These are phyloP conservation scores for Phaeolepiota aurea DNA, from an alignment of 768 basidiomycete genomes.

Conservation along the genomic window DNA sequence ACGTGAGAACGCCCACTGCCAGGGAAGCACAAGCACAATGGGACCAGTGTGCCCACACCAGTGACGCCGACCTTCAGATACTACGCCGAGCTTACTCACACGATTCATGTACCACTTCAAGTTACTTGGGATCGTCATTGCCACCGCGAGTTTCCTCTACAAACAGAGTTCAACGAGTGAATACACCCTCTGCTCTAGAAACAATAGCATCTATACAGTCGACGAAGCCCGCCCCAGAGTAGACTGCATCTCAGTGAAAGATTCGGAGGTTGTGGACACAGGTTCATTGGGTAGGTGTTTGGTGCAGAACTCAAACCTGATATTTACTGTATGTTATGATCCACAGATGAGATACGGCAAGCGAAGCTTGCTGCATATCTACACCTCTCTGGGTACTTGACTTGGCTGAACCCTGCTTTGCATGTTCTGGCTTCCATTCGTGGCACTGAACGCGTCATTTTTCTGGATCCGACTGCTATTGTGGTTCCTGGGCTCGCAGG, in stretches of 20 bases:
- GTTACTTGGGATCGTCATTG: too few relatives aligned
- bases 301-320: not conserved
- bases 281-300: constrained; percentile 39
- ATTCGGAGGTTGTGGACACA: constrained; percentile 34
- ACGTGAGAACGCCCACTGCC: not conserved
- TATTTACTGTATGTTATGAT: not conserved
- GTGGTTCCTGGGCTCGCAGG: constrained; percentile 72
- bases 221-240: constrained; percentile 41
- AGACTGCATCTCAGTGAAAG: constrained; percentile 53
- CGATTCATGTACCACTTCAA: too few relatives aligned
- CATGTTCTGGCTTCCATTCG: not conserved
- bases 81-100: too few relatives aligned
- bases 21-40: not conserved
- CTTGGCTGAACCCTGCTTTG: not conserved
- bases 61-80: too few relatives aligned
- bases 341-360: constrained; percentile 5
- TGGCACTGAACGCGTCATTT: constrained; percentile 5
- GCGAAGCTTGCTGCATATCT: not conserved
- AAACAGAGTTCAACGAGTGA: too few relatives aligned
- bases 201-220: constrained; percentile 60
- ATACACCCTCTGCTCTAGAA: constrained; percentile 56
- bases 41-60: too few relatives aligned
- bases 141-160: too few relatives aligned
- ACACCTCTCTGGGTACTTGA: not conserved
- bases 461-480: constrained; percentile 24